Conservation (phyloP, 257 asterid genomes). For the Perilla frutescens region DNA sequence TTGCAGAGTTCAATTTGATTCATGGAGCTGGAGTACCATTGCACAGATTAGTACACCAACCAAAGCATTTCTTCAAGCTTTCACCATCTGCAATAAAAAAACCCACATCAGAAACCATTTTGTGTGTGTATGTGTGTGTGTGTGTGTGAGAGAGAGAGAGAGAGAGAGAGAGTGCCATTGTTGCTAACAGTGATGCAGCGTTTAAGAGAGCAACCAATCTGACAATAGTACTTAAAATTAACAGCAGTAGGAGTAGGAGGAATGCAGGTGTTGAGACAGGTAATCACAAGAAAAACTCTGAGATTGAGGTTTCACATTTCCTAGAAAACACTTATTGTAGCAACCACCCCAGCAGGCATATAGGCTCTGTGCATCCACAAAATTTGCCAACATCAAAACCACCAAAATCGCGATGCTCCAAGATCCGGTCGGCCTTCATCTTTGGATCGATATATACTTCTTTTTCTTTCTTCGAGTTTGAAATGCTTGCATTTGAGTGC, state of each 20-base stretch:
- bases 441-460: background rate
- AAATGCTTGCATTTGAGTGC: constrained; percentile 6
- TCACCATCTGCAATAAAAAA: constrained; percentile 45
- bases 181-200: constrained; percentile 18
- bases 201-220: constrained; percentile 33
- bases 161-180: background rate
- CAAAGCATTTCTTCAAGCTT: constrained; percentile 36
- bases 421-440: background rate
- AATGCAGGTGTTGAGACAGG: constrained; percentile 23
- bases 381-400: background rate
- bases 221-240: constrained; percentile 18
- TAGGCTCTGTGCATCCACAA: constrained; percentile 14
- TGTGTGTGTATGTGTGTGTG: background rate
- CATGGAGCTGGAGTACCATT: background rate
- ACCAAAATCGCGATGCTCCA: background rate
- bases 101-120: background rate
- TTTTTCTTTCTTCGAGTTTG: background rate
- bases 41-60: constrained; percentile 34
- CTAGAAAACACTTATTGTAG: constrained; percentile 19
- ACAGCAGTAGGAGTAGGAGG: constrained; percentile 3
- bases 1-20: background rate
- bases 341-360: constrained; percentile 37
- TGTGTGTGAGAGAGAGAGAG: background rate
- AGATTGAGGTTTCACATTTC: background rate
- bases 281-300: constrained; percentile 23